Evolutionary conservation across 202 grass and related monocot genomes (phyloP), one percentile per base, ranked within the genome.

Genomic region (Carex sylvatica): DNA sequence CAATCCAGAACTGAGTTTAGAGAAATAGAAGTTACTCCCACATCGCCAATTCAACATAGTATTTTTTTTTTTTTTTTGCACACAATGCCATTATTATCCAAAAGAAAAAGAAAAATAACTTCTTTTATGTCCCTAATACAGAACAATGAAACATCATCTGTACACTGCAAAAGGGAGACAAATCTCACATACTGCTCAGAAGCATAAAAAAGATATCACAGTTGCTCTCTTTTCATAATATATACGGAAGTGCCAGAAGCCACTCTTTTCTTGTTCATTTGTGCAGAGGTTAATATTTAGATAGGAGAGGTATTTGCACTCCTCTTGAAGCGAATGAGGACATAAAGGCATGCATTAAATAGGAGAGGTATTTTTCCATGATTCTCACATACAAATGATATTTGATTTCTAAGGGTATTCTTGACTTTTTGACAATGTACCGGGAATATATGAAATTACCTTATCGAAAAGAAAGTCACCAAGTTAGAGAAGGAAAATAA

Each of bases 1-100:
- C 92, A 98, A 88, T 85, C 90, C 88, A 62, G 87, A 84, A 73
- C 95, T 98, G 90, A 80, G 84, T 86, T 83, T 23, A 88, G 28
- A 23, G 86, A 86, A 88, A 90, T 55, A 31, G 65, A 61, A 60
- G 69, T 61, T 77, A 77, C 52, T 77, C 28, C 28, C 51, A 77
- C 26, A 77, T 36, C 28, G 36, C 7, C 28, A 59, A 56, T n/a
- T 74, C 13, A 75, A 55, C 23, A 77, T 38, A 36, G 4, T 36
- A 76, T 74, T n/a, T 18, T 28, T 13, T 74, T 74, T 15, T 9
- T 74, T 74, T 54, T 30, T 74, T 54, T 30, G 12, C 46, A 49
- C 18, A 74, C 46, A 74, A n/a, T 74, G 71, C 12, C 46, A 74
- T 74, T 55, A 54, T 72, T n/a, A 76, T 76, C 24, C n/a, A 18